These are phyloP conservation scores for Helichrysum umbraculigerum DNA, from an alignment of 129 eudicot species.

Conservation along the genomic window DNA sequence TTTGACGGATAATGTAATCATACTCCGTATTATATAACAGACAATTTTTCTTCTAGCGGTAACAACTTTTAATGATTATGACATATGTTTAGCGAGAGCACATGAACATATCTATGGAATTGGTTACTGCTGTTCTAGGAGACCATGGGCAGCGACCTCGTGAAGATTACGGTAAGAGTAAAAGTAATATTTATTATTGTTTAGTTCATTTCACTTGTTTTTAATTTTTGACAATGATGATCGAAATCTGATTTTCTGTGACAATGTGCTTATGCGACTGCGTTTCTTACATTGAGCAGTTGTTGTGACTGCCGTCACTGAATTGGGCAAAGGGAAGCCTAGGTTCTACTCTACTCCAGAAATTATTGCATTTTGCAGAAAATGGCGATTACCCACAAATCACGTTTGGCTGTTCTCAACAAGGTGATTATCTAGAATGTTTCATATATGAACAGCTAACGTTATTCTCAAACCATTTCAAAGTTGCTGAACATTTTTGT, in stretches of 20 bases:
- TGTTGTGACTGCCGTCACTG: slow-evolving; percentile 96
- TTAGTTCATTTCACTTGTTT: slow-evolving; percentile 4
- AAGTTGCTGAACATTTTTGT: not conserved
- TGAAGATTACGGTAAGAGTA: slow-evolving; percentile 80
- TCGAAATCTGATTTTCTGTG: slow-evolving; percentile 3
- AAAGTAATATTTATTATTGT: not conserved
- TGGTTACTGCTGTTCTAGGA: slow-evolving; percentile 98
- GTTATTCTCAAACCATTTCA: slow-evolving; percentile 14
- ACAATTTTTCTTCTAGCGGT: not conserved
- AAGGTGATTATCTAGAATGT: slow-evolving; percentile 50
- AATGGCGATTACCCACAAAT: slow-evolving; percentile 97
- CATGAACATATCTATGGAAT: slow-evolving; percentile 91
- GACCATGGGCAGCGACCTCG: slow-evolving; percentile 97
- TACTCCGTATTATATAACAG: not conserved
- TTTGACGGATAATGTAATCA: not conserved
- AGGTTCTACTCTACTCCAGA: slow-evolving; percentile 95
- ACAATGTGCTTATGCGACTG: slow-evolving; percentile 23
- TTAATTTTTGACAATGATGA: not conserved
- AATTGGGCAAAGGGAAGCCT: slow-evolving; percentile 88
- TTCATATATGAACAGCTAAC: slow-evolving; percentile 5
- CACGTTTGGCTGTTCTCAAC: slow-evolving; percentile 97
- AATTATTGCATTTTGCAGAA: slow-evolving; percentile 84
- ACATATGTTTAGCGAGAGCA: slow-evolving; percentile 53
- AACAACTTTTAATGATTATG: slow-evolving; percentile 11
- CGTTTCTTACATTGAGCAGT: slow-evolving; percentile 46